phyloP scores from a whole-genome alignment of 1,139 yeast genomes.

The Eremothecium cymbalariae region DNA sequence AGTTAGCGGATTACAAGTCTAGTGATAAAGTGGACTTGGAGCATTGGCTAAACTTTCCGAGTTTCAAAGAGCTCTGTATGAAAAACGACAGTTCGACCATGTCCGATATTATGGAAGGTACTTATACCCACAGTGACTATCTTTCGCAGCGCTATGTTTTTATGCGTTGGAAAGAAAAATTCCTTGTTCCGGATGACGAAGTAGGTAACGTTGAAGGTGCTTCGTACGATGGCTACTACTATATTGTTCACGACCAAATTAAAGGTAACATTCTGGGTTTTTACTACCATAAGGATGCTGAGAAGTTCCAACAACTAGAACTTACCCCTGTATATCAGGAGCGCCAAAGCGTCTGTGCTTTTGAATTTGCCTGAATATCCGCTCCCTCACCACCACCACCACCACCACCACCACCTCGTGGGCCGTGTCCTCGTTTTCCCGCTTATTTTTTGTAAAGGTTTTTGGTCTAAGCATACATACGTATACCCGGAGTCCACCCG shows the following conservation, averaged over 20 bases:
- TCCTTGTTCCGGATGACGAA: conserved; percentile 71
- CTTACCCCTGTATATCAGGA: conserved; percentile 39
- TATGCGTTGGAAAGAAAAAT: conserved; percentile 94
- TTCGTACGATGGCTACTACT: conserved; percentile 87
- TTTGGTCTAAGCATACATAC: no score
- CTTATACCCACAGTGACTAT: conserved; percentile 30
- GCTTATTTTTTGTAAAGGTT: no score
- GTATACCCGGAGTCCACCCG: no score
- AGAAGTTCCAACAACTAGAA: conserved; percentile 63
- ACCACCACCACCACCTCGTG: no score
- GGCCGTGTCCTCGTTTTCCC: no score
- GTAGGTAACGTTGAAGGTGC: conserved; percentile 68
- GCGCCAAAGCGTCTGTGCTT: conserved; percentile 16
- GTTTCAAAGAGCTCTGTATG: conserved; percentile 31
- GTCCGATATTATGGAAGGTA: conserved; percentile 20
- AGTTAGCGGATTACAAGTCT: conserved; percentile 33
- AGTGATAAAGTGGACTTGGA: conserved; percentile 61
- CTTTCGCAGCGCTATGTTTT: conserved; percentile 47
- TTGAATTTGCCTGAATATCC: conserved; percentile 24
- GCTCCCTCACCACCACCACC: no score
- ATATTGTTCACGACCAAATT: conserved; percentile 70
- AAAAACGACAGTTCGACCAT: conserved; percentile 30
- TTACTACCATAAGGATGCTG: conserved; percentile 72
- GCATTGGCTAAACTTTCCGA: conserved; percentile 76
- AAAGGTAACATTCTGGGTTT: conserved; percentile 71